These are phyloP conservation scores for Solanum ossicruentum DNA, from an alignment of 257 asterid species.

Conservation along the genomic window DNA sequence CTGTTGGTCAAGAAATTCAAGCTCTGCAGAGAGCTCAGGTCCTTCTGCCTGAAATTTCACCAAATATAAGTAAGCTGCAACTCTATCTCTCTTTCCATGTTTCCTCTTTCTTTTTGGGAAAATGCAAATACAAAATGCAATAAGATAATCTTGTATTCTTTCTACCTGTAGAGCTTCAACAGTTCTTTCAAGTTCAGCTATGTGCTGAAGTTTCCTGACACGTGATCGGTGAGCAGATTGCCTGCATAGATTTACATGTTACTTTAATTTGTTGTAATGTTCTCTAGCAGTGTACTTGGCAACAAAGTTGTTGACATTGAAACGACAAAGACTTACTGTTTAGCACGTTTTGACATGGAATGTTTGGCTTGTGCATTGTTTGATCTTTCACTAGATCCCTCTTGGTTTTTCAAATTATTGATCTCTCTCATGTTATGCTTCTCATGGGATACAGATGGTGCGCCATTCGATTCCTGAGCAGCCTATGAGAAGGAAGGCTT, in stretches of 20 bases:
- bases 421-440: constrained; percentile 21
- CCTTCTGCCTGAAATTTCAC: constrained; percentile 46
- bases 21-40: constrained; percentile 52
- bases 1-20: constrained; percentile 76
- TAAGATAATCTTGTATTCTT: not conserved
- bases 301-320: not conserved
- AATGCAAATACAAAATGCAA: not conserved
- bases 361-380: constrained; percentile 27
- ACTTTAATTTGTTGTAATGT: not conserved
- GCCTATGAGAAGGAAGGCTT: not conserved
- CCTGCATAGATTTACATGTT: constrained; percentile 20
- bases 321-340: constrained; percentile 37
- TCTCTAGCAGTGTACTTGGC: not conserved
- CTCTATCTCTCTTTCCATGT: not conserved
- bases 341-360: constrained; percentile 47
- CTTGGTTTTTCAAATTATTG: constrained; percentile 12
- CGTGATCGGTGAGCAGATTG: constrained; percentile 77
- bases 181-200: constrained; percentile 78
- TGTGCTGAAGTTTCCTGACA: constrained; percentile 80
- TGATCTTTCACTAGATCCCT: constrained; percentile 28
- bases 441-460: constrained; percentile 9
- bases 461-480: constrained; percentile 23
- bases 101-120: not conserved
- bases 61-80: not conserved
- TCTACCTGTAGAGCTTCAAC: constrained; percentile 53